Evolutionary conservation across 768 basidiomycete genomes (phyloP).

Genomic region (Russula sp.): DNA sequence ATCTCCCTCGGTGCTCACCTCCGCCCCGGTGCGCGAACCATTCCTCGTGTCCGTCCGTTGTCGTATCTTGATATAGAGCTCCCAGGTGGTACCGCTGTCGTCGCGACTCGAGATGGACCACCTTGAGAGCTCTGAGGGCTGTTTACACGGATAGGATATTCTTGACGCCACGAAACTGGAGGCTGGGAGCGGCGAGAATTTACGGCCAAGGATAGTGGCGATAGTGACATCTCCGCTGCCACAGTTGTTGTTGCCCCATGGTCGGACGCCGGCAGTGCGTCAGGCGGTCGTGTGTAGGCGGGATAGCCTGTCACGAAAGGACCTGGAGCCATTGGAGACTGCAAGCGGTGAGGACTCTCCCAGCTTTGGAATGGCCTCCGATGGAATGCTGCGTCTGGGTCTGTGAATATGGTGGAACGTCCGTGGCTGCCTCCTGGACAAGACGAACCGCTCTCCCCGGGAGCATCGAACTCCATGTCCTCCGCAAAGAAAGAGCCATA

Average conservation of each 20-base stretch:
- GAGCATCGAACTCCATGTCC: constrained; percentile 13
- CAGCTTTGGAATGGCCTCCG: not conserved
- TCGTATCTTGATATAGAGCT: not conserved
- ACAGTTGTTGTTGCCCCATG: not conserved
- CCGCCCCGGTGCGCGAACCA: not conserved
- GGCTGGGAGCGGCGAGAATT: constrained; percentile 4
- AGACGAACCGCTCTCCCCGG: not conserved
- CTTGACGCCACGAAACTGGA: constrained; percentile 2
- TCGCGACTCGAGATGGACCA: not conserved
- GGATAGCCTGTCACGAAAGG: not conserved
- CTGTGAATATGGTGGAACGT: not conserved
- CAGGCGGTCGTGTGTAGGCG: not conserved
- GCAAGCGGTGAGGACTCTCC: not conserved
- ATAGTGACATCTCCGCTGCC: not conserved
- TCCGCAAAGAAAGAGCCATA: constrained; percentile 18
- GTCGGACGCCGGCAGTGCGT: not conserved
- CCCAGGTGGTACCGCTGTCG: not conserved
- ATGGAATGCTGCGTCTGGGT: not conserved
- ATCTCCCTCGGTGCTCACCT: not conserved
- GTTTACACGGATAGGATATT: not conserved
- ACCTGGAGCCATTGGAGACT: not conserved
- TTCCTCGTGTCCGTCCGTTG: not conserved
- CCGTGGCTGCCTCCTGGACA: not conserved
- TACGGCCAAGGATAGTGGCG: not conserved
- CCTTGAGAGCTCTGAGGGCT: not conserved